A percentile compares a stretch with the other conserved stretches of the same genome.
These are phyloP conservation scores for Aspergillus floridensis DNA, from an alignment of 2,329 filamentous ascomycete species.

Conservation along the genomic window DNA sequence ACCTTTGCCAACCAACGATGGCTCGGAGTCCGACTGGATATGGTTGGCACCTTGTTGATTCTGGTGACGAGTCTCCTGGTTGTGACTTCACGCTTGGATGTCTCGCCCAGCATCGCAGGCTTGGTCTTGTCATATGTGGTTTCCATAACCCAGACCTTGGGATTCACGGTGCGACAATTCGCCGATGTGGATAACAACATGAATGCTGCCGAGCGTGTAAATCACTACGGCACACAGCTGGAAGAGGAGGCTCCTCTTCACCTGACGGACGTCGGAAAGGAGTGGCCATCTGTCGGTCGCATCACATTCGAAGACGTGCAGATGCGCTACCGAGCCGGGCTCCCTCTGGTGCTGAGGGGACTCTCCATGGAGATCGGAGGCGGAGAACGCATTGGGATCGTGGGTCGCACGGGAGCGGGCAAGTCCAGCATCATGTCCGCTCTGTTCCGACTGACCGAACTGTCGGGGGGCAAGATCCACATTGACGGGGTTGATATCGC, in stretches of 20 bases:
- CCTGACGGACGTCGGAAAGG: conserved; percentile 64
- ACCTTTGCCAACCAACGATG: conserved; percentile 96
- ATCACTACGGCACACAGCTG: conserved; percentile 82
- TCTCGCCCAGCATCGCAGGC: conserved; percentile 79
- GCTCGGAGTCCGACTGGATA: conserved; percentile 80
- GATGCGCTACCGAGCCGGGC: conserved; percentile 71
- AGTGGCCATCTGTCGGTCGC: conserved; percentile 85
- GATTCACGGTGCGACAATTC: conserved; percentile 89
- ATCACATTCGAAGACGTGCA: conserved; percentile 72
- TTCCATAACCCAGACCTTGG: conserved; percentile 89
- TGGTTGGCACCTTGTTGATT: conserved; percentile 78
- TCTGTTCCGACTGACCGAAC: conserved; percentile 44
- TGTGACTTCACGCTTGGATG: conserved; percentile 82
- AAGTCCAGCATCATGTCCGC: conserved; percentile 49
- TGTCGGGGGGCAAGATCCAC: conserved; percentile 40
- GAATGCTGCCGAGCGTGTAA: conserved; percentile 90
- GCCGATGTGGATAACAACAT: conserved; percentile 97
- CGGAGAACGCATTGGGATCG: conserved; percentile 50
- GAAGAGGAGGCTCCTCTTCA: conserved; percentile 87
- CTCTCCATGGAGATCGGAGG: conserved; percentile 51
- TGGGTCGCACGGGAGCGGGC: conserved; percentile 46
- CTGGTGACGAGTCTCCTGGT: conserved; percentile 88
- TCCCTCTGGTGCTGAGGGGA: conserved; percentile 71
- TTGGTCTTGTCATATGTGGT: conserved; percentile 92
- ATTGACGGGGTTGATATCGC: conserved; percentile 47